phyloP scores from a whole-genome alignment of 2,329 filamentous ascomycete species.

The Xylariaceae sp. region DNA sequence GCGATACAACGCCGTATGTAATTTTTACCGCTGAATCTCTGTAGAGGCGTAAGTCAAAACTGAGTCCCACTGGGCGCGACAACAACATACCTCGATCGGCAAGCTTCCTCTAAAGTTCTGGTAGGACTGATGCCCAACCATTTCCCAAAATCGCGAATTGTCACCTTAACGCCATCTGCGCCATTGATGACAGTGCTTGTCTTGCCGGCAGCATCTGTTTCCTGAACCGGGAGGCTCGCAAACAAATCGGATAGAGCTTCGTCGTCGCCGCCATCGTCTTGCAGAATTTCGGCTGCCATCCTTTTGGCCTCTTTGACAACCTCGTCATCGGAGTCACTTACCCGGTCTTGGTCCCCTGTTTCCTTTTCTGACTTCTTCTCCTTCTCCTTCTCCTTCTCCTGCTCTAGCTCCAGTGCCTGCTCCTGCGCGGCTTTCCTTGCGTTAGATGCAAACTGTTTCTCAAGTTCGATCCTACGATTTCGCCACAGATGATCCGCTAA shows the following conservation, averaged over 20 bases:
- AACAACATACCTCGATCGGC: conserved; percentile 62
- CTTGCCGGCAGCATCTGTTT: conserved; percentile 59
- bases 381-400: conserved; percentile 32
- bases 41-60: conserved; percentile 15
- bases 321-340: conserved; percentile 40
- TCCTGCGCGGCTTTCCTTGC: conserved; percentile 38
- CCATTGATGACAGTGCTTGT: conserved; percentile 52
- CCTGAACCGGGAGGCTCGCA: conserved; percentile 55
- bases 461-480: conserved; percentile 52
- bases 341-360: conserved; percentile 29
- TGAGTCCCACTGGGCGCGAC: conserved; percentile 1
- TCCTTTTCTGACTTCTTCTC: conserved; percentile 32
- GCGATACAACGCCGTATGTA: conserved; percentile 64
- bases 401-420: conserved; percentile 30
- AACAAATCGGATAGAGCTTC: conserved; percentile 53
- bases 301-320: conserved; percentile 54
- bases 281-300: conserved; percentile 55
- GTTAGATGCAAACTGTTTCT: conserved; percentile 56
- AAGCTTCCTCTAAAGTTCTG: conserved; percentile 79
- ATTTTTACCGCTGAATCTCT: conserved; percentile 69
- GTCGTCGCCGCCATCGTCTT: conserved; percentile 53
- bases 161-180: conserved; percentile 51
- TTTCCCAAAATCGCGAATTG: conserved; percentile 79
- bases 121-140: conserved; percentile 72
- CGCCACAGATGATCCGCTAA: conserved; percentile 65